These are phyloP conservation scores for Colletotrichum viniferum DNA, from an alignment of 2,329 filamentous ascomycete genomes.

Conservation along the genomic window DNA sequence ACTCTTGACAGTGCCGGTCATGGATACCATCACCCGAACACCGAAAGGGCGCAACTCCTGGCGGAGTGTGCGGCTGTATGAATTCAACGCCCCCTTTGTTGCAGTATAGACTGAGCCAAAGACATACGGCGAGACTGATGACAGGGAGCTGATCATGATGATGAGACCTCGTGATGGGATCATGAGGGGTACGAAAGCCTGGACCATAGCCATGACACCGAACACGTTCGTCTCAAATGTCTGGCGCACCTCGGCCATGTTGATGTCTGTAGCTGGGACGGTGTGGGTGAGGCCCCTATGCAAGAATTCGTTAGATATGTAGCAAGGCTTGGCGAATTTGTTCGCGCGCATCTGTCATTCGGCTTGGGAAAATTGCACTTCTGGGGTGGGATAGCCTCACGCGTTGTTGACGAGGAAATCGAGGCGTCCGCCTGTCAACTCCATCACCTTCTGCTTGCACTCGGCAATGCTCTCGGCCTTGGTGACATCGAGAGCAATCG, in stretches of 20 bases:
- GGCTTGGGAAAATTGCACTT: neutral
- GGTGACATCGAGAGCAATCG: constrained; percentile 59
- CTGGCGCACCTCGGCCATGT: constrained; percentile 54
- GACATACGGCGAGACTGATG: constrained; percentile 54
- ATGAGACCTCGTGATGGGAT: constrained; percentile 55
- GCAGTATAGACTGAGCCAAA: constrained; percentile 60
- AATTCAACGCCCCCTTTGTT: constrained; percentile 58
- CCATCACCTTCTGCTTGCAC: constrained; percentile 50
- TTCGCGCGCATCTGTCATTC: neutral
- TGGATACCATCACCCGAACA: constrained; percentile 61
- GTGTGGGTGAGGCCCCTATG: constrained; percentile 54
- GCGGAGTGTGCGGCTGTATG: constrained; percentile 58
- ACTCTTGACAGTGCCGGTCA: constrained; percentile 58
- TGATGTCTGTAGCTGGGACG: constrained; percentile 56
- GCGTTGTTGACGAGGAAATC: constrained; percentile 67
- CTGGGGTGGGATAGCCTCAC: constrained; percentile 34
- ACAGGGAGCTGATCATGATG: constrained; percentile 59
- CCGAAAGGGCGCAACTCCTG: constrained; percentile 57
- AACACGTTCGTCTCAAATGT: constrained; percentile 65
- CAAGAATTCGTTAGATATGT: neutral
- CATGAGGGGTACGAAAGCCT: constrained; percentile 54
- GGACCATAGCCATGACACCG: constrained; percentile 59
- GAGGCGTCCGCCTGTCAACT: constrained; percentile 55
- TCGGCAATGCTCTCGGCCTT: constrained; percentile 52
- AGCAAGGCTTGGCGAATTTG: neutral